Conservation (phyloP, 2,329 filamentous ascomycete genomes). For the Colletotrichum higginsianum region DNA sequence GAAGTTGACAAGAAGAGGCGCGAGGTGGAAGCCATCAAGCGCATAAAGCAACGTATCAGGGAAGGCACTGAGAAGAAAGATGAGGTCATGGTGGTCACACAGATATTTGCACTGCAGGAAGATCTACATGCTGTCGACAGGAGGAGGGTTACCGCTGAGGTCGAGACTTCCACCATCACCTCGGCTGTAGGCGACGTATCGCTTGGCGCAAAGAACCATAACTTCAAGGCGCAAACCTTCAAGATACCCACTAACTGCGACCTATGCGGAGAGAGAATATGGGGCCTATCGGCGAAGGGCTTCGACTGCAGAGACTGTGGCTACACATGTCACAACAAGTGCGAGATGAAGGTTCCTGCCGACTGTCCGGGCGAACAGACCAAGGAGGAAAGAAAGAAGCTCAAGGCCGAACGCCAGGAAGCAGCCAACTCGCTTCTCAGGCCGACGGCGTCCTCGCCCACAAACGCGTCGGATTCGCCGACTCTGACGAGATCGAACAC, state of each 20-base stretch:
- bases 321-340: conserved; percentile 98
- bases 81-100: conserved; percentile 86
- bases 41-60: conserved; percentile 80
- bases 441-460: conserved; percentile 55
- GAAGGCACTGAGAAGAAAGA: conserved; percentile 91
- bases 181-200: conserved; percentile 92
- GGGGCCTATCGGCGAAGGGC: conserved; percentile 96
- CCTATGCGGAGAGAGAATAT: conserved; percentile 95
- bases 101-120: conserved; percentile 89
- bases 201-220: conserved; percentile 92
- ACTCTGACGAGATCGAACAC: conserved; percentile 85
- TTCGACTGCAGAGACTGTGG: conserved; percentile 97
- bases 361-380: conserved; percentile 94
- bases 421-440: conserved; percentile 75
- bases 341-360: conserved; percentile 97
- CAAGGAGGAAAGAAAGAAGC: conserved; percentile 96
- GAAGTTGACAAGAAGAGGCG: conserved; percentile 89
- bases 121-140: conserved; percentile 87
- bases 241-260: conserved; percentile 99
- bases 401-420: conserved; percentile 89
- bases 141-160: conserved; percentile 87
- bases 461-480: conserved; percentile 72
- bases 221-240: conserved; percentile 99
- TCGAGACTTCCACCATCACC: conserved; percentile 95
- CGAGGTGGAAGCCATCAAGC: conserved; percentile 85